Percentiles rank a stretch among this genome's conserved stretches.
Conservation (phyloP, 2,329 filamentous ascomycete genomes). For the Hypoxylon sp. region DNA sequence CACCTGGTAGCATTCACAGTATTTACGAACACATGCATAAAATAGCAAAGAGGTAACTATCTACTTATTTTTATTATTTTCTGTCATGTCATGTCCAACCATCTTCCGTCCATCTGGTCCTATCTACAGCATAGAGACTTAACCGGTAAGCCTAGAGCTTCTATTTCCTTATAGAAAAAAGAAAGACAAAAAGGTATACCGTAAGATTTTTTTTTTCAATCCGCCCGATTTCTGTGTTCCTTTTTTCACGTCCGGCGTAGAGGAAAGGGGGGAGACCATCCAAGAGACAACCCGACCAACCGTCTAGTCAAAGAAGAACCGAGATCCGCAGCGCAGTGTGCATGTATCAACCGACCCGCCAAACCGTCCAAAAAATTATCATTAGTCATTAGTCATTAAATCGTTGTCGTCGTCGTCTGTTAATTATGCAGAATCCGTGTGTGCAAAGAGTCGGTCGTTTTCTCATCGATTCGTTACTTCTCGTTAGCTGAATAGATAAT, state of each 20-base stretch:
- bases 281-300: neutral
- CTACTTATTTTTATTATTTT: neutral
- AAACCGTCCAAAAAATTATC: neutral
- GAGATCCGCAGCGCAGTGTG: neutral
- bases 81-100: neutral
- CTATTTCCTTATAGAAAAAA: constrained; percentile 1
- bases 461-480: neutral
- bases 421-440: neutral
- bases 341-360: neutral
- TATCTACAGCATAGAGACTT: neutral
- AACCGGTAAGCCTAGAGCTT: neutral
- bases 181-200: neutral
- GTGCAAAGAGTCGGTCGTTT: neutral
- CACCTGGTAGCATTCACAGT: neutral
- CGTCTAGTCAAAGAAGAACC: neutral
- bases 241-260: neutral
- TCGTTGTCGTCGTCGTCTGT: neutral
- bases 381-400: too few relatives aligned
- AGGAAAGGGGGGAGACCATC: neutral
- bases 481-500: neutral
- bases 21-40: neutral
- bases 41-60: neutral
- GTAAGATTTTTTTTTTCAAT: neutral
- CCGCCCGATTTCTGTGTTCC: neutral
- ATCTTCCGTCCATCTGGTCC: neutral